Evolutionary conservation across 768 basidiomycete genomes (phyloP).

Genomic region (Paxillus ammoniavirescens): DNA sequence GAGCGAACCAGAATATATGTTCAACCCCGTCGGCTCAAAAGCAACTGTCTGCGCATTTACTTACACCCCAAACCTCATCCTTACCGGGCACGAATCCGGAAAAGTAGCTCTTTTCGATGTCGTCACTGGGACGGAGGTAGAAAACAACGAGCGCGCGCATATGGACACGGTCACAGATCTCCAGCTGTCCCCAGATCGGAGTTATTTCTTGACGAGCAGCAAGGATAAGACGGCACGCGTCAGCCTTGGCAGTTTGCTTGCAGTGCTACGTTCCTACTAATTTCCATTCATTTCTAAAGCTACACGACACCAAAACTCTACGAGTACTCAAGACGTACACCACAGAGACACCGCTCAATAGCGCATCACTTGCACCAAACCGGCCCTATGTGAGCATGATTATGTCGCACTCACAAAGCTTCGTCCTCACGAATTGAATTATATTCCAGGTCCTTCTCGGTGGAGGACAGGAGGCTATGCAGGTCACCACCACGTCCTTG

Average conservation of each 20-base stretch:
- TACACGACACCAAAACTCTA: constrained; percentile 88
- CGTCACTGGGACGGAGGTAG: constrained; percentile 80
- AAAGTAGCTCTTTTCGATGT: constrained; percentile 92
- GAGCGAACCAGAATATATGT: constrained; percentile 70
- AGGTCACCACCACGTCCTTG: constrained; percentile 89
- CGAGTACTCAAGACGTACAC: constrained; percentile 89
- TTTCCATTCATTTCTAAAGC: constrained; percentile 35
- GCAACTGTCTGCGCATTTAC: constrained; percentile 97
- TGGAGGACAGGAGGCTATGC: constrained; percentile 98
- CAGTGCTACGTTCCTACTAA: not conserved
- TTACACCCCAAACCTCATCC: constrained; percentile 68
- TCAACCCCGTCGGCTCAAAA: constrained; percentile 90
- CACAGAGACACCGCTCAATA: constrained; percentile 95
- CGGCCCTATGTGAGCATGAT: constrained; percentile 69
- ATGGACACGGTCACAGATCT: constrained; percentile 86
- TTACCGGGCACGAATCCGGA: constrained; percentile 96
- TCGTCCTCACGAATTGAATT: not conserved
- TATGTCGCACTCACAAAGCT: not conserved
- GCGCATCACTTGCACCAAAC: constrained; percentile 80
- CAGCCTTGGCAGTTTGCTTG: constrained; percentile 24
- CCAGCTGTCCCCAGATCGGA: constrained; percentile 84
- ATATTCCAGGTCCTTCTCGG: constrained; percentile 74
- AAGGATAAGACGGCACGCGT: constrained; percentile 97
- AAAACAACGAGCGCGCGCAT: constrained; percentile 86
- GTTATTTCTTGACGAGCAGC: constrained; percentile 94